Base-by-base conservation (phyloP, 2,329 filamentous ascomycete genomes). In the Colletotrichum eremochloae region DNA sequence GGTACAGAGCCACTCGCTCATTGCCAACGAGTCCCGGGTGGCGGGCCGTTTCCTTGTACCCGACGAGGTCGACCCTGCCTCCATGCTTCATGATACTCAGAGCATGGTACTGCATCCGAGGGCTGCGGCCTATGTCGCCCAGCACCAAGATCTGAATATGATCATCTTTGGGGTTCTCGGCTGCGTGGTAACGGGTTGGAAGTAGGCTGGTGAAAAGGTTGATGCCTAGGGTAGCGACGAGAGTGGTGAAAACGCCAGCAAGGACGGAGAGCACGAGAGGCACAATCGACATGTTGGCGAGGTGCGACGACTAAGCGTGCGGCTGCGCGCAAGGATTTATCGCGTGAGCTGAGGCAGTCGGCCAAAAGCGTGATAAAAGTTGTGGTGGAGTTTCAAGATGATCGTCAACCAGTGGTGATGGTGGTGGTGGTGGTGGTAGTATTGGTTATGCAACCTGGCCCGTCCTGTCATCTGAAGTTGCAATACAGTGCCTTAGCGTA, bases 61-160 rank as follows among this genome's bases (percentile, higher is more conserved):
- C 96, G 76, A 99, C 92, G 15, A 99, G 84, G 79, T 96, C 91
- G 29, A 98, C 96, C 44, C 88, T 87, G 8, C 91, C 92, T 33
- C 94, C 94, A 78, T 95, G 91, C 77, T 92, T 93, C 52, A 94
- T 94, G 78, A 98, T 91, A 80, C 96, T 98, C 76, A 97, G 86
- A 29, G 96, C 96, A 87, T 99, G 96, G 78, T 99, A 98, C 80
- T 98, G 95, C 96, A 99, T 99, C 68, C 96, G 94, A 62, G 96
- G 96, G 80, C 96, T 98, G 57, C 95, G 91, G 50, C 96, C 96
- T 80, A 99, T 95, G 79, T 99, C 96, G 56, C 96, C 96, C 38
- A 99, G 88, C 24, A 99, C 96, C 20, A 99, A 87, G 64, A 99
- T 90, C 81, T 97, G 94, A 55, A 96, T 79, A 72, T 84, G 84